Conservation (phyloP, 2,329 filamentous ascomycete species). For the Paradendryphiella salina region DNA sequence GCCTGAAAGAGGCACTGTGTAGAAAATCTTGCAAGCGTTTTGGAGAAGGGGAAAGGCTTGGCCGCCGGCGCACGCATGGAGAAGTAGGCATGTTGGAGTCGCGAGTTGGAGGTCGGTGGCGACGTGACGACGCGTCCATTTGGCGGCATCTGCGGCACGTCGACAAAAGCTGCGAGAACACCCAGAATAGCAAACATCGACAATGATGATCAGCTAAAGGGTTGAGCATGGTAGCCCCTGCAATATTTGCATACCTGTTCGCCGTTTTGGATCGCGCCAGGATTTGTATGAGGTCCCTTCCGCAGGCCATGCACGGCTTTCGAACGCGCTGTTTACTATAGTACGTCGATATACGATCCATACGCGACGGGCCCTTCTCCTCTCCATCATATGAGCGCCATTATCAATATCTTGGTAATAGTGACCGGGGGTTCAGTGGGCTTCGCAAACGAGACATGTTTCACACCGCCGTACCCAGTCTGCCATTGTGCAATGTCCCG, state of each 20-base stretch:
- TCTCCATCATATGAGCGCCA: neutral
- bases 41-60: slow-evolving; percentile 5
- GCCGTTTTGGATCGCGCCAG: neutral
- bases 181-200: slow-evolving; percentile 4
- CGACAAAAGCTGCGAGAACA: neutral
- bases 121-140: slow-evolving; percentile 10
- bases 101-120: slow-evolving; percentile 4
- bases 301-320: neutral
- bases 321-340: neutral
- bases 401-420: neutral
- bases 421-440: too few relatives aligned
- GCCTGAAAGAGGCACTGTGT: slow-evolving; percentile 5
- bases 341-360: neutral
- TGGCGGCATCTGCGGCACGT: slow-evolving; percentile 4
- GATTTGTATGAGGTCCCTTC: neutral
- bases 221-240: slow-evolving; percentile 3
- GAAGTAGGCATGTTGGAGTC: slow-evolving; percentile 2
- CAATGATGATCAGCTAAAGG: slow-evolving; percentile 1
- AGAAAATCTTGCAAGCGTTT: slow-evolving; percentile 4
- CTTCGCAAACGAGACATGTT: slow-evolving; percentile 13
- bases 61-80: slow-evolving; percentile 5
- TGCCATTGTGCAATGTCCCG: slow-evolving; percentile 13
- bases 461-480: slow-evolving; percentile 6
- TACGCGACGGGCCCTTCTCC: neutral
- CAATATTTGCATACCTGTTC: slow-evolving; percentile 7